Evolutionary conservation across 192 early-diverging fungal species (phyloP), one percentile per base, ranked within the genome.

Genomic region (Spizellomyces sp.): DNA sequence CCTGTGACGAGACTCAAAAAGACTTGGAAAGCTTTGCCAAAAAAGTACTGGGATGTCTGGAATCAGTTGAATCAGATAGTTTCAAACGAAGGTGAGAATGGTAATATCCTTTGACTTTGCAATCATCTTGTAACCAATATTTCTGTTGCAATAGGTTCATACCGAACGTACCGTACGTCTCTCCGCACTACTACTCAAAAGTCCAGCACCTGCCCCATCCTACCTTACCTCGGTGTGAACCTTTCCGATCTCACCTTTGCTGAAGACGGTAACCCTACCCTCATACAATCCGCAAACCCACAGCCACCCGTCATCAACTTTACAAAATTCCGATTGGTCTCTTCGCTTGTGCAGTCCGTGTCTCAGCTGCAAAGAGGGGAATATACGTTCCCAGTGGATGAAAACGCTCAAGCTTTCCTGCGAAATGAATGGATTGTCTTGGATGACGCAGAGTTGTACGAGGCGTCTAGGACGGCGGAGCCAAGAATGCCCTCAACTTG

Each of bases 181-280:
- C 14, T 72, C 42, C 60, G 54, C 1, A 6, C 36, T 14, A n/a
- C 47, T 9, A 44, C 47, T 21, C 14, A n/a, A 9, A 46, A 69
- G 36, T 36, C 4, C 8, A 43, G 44, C 69, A 64, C 5, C 43
- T 78, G 86, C 1, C 91, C 93, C 8, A 81, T 90, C 7, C 71
- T 95, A 4, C 93, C 93, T 0, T 95, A 92, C 61, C 80, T 95
- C 14, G 93, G 93, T 5, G 76, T 93, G 19, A 93, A 89, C 43
- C 76, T 96, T 15, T 91, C 87, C 8, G 94, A 96, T 62, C 76
- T 96, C 71, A 91, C 91, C 0, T 96, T 96, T 75, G 79, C 91
- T 21, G 89, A 94, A 61, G 93, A 94, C 64, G 93, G 94, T 1
- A 94, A 95, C 67, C 84, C 85, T 0, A 88, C 89, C 0, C 88